These are phyloP conservation scores for Mortierella sp. DNA, from an alignment of 371 early-diverging fungal species.

Conservation along the genomic window DNA sequence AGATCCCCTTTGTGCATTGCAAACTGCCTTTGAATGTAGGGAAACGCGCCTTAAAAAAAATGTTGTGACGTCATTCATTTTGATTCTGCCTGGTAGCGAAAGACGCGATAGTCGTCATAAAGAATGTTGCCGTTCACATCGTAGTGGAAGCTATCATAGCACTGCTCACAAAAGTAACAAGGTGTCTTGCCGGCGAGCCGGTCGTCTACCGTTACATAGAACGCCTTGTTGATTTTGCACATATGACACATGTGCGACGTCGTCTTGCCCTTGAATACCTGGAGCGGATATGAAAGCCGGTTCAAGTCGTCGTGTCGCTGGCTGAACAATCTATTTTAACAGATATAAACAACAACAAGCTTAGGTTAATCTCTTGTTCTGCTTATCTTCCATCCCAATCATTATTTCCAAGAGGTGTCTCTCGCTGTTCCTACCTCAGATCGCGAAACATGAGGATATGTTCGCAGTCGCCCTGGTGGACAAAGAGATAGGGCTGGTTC, in stretches of 20 bases:
- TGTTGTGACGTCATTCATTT: neutral
- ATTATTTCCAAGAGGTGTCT: neutral
- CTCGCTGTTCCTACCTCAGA: constrained; percentile 58
- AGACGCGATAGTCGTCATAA: constrained; percentile 60
- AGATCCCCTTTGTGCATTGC: neutral
- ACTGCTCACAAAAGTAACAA: constrained; percentile 81
- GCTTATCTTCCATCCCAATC: neutral
- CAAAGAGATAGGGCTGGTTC: constrained; percentile 74
- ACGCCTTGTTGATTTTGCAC: constrained; percentile 76
- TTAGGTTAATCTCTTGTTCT: neutral
- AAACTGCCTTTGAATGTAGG: too few species aligned
- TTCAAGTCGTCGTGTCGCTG: constrained; percentile 61
- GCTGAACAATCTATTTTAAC: constrained; percentile 26
- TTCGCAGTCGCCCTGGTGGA: constrained; percentile 83
- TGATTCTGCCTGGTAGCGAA: constrained; percentile 6
- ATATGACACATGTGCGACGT: constrained; percentile 74
- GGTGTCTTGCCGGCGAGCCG: constrained; percentile 80
- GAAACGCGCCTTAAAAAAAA: too few species aligned
- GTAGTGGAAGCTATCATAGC: constrained; percentile 82
- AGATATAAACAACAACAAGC: neutral
- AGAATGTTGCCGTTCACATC: constrained; percentile 67
- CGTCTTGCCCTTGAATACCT: constrained; percentile 34
- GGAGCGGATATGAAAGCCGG: constrained; percentile 63
- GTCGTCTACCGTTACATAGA: constrained; percentile 78
- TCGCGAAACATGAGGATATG: constrained; percentile 78